Conservation (phyloP, 2,329 filamentous ascomycete genomes). For the Drechslera avenae region DNA sequence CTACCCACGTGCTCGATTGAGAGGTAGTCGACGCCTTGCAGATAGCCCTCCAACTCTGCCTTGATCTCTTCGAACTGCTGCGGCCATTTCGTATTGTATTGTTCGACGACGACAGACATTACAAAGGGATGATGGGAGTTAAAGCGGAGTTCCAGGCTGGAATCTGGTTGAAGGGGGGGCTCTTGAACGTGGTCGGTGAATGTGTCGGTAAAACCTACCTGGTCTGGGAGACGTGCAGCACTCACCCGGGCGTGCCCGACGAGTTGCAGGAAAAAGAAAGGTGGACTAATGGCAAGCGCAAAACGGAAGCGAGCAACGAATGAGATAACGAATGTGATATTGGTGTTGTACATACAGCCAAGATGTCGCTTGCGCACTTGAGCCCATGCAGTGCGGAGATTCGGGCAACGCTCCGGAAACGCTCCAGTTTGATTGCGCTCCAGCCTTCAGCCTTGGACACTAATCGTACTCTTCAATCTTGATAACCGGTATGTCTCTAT, state of each 20-base stretch:
- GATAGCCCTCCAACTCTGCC: constrained; percentile 15
- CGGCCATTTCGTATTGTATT: constrained; percentile 39
- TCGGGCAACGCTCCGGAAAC: constrained; percentile 9
- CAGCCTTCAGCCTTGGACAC: constrained; percentile 11
- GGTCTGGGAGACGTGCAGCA: constrained; percentile 2
- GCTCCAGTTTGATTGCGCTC: constrained; percentile 15
- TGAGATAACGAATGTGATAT: constrained; percentile 1
- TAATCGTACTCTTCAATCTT: constrained; percentile 30
- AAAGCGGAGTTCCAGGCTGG: not conserved
- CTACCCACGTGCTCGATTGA: constrained; percentile 48
- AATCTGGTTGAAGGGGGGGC: not conserved
- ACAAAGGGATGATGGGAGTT: not conserved
- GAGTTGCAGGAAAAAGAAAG: constrained; percentile 2
- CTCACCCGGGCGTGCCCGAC: constrained; percentile 6
- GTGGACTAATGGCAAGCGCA: constrained; percentile 4
- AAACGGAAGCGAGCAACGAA: not conserved
- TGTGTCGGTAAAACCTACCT: constrained; percentile 12
- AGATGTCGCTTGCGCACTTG: constrained; percentile 1
- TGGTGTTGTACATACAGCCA: constrained; percentile 11
- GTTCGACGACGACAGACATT: constrained; percentile 32
- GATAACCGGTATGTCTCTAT: constrained; percentile 27
- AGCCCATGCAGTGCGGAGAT: constrained; percentile 11
- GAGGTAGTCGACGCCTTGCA: constrained; percentile 20
- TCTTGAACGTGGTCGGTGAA: not conserved
- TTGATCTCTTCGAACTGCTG: constrained; percentile 34